These are phyloP conservation scores for Amanita rimosa DNA, from an alignment of 768 basidiomycete species.

Conservation along the genomic window DNA sequence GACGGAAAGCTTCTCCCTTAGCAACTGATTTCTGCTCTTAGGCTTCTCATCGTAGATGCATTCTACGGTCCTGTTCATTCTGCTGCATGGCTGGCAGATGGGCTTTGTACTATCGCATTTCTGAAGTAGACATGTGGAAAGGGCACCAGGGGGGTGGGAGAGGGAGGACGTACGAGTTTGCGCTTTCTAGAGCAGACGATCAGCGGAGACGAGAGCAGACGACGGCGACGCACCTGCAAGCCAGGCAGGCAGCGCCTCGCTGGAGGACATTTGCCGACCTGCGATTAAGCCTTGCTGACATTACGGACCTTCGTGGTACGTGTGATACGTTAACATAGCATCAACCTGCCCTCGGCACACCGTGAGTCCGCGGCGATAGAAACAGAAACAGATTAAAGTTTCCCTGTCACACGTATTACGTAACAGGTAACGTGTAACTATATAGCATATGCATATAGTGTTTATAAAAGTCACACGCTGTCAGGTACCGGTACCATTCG, in stretches of 20 bases:
- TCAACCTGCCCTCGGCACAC: constrained; percentile 1
- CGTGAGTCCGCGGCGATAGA: constrained; percentile 5
- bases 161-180: constrained; percentile 30
- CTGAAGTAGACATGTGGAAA: constrained; percentile 19
- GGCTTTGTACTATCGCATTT: constrained; percentile 53
- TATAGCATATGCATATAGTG: no score
- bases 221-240: constrained; percentile 25
- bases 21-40: constrained; percentile 46
- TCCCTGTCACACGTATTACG: no score
- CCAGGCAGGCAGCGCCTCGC: constrained; percentile 32
- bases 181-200: constrained; percentile 20
- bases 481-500: not conserved
- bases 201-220: not conserved
- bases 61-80: constrained; percentile 37
- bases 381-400: not conserved
- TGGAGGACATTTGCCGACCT: constrained; percentile 14
- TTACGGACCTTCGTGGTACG: constrained; percentile 3
- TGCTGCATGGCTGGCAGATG: constrained; percentile 41
- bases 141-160: not conserved
- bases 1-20: constrained; percentile 42
- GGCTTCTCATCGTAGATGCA: constrained; percentile 53
- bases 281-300: constrained; percentile 5
- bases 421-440: no score
- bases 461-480: not conserved
- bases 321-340: constrained; percentile 4